Percentiles rank a stretch among this genome's conserved stretches.
Evolutionary conservation across 345 rosid species (phyloP).

Genomic region (Rhizophora apiculata): DNA sequence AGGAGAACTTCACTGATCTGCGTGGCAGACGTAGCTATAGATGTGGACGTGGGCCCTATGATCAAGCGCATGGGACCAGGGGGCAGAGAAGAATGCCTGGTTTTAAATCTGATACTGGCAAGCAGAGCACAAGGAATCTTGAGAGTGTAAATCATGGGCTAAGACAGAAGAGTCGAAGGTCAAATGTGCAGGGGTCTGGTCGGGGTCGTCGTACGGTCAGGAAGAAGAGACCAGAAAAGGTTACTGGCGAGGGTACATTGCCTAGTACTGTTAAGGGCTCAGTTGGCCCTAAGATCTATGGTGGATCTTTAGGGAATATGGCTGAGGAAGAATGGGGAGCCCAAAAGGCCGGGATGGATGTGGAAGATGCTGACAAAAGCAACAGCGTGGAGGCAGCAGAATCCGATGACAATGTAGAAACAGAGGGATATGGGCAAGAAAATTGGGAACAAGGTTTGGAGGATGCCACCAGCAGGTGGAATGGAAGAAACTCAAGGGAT

Average conservation of each 20-base stretch:
- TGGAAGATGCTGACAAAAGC: constrained; percentile 55
- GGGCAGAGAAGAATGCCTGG: constrained; percentile 46
- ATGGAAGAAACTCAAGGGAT: constrained; percentile 39
- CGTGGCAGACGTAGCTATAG: constrained; percentile 41
- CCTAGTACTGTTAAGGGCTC: constrained; percentile 19
- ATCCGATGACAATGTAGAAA: constrained; percentile 60
- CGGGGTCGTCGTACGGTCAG: constrained; percentile 84
- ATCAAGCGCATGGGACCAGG: constrained; percentile 52
- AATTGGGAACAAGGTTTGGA: constrained; percentile 52
- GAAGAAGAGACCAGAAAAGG: constrained; percentile 68
- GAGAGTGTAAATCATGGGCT: constrained; percentile 37
- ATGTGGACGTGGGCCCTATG: constrained; percentile 56
- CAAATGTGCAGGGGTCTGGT: constrained; percentile 45
- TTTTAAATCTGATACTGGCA: constrained; percentile 33
- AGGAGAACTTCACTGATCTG: constrained; percentile 34
- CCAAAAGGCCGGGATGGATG: constrained; percentile 32
- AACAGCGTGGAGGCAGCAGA: constrained; percentile 58
- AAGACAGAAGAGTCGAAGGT: constrained; percentile 43
- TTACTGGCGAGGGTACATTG: constrained; percentile 22
- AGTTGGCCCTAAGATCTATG: constrained; percentile 18
- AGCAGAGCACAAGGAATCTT: constrained; percentile 36
- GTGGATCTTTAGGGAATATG: constrained; percentile 18
- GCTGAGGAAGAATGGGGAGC: constrained; percentile 43
- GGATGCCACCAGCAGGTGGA: constrained; percentile 46
- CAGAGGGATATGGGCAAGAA: constrained; percentile 43